Evolutionary conservation across 345 rosid genomes (phyloP).

Genomic region (Eutrema heterophyllum): DNA sequence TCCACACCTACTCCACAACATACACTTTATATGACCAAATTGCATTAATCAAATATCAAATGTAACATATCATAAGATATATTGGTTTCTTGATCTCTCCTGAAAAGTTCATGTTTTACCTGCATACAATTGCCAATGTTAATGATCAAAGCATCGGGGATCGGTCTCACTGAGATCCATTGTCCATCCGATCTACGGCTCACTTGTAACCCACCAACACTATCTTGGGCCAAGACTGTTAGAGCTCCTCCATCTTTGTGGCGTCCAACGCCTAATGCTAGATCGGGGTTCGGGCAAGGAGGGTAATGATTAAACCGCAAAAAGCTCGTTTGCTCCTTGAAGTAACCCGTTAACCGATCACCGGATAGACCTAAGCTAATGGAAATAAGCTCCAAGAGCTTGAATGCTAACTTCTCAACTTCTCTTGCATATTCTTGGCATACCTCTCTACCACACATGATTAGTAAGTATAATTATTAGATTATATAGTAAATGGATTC

Average conservation of each 20-base stretch:
- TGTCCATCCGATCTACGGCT: slow-evolving; percentile 61
- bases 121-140: slow-evolving; percentile 64
- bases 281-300: slow-evolving; percentile 70
- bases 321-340: slow-evolving; percentile 60
- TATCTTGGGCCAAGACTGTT: slow-evolving; percentile 71
- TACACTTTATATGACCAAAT: not conserved
- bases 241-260: slow-evolving; percentile 83
- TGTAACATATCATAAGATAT: not conserved
- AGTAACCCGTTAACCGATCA: slow-evolving; percentile 45
- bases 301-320: slow-evolving; percentile 72
- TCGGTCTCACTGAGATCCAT: slow-evolving; percentile 64
- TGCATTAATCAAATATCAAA: not conserved
- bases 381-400: slow-evolving; percentile 57
- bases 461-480: not conserved
- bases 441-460: slow-evolving; percentile 42
- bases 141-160: slow-evolving; percentile 55
- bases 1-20: slow-evolving; percentile 54
- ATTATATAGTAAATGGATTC: not conserved
- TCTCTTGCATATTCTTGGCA: slow-evolving; percentile 65
- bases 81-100: not conserved
- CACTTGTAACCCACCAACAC: slow-evolving; percentile 78
- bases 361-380: slow-evolving; percentile 60
- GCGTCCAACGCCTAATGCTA: slow-evolving; percentile 82
- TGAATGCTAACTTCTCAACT: slow-evolving; percentile 59
- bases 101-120: slow-evolving; percentile 32